A percentile compares a stretch with the other conserved stretches of the same genome.
Conservation (phyloP, 257 asterid genomes). For the Ballota nigra region DNA sequence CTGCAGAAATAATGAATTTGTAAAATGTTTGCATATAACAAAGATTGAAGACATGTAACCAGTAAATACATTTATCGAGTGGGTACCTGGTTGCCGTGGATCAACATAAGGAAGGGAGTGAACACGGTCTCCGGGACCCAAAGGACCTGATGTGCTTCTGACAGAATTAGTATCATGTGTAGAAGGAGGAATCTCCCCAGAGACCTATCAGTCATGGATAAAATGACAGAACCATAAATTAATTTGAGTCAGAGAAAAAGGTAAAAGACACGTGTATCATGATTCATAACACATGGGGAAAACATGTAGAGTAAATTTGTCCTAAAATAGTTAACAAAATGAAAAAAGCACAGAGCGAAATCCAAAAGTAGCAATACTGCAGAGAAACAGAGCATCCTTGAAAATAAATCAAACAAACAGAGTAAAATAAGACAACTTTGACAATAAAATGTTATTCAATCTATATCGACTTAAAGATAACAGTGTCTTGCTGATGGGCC, state of each 20-base stretch:
- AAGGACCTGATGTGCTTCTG: conserved; percentile 93
- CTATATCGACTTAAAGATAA: not conserved
- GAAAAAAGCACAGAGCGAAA: not conserved
- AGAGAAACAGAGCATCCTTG: not conserved
- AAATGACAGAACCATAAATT: not conserved
- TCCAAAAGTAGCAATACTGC: not conserved
- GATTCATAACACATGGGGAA: not conserved
- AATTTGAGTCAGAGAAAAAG: not conserved
- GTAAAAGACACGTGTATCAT: not conserved
- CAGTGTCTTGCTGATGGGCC: not conserved
- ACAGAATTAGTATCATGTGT: conserved; percentile 75
- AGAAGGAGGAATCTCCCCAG: conserved; percentile 82
- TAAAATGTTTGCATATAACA: conserved; percentile 15
- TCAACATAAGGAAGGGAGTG: conserved; percentile 77
- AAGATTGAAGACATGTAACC: not conserved
- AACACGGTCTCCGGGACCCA: conserved; percentile 85
- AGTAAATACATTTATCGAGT: not conserved
- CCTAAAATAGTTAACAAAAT: not conserved
- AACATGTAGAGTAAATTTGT: not conserved
- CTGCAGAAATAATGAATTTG: conserved; percentile 36
- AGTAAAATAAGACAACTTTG: not conserved
- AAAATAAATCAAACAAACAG: not conserved
- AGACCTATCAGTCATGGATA: conserved; percentile 41
- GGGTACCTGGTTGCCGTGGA: conserved; percentile 88
- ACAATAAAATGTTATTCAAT: not conserved